Evolutionary conservation across 768 basidiomycete species (phyloP), one percentile per base, ranked within the genome.

Genomic region (Amanita thiersii): DNA sequence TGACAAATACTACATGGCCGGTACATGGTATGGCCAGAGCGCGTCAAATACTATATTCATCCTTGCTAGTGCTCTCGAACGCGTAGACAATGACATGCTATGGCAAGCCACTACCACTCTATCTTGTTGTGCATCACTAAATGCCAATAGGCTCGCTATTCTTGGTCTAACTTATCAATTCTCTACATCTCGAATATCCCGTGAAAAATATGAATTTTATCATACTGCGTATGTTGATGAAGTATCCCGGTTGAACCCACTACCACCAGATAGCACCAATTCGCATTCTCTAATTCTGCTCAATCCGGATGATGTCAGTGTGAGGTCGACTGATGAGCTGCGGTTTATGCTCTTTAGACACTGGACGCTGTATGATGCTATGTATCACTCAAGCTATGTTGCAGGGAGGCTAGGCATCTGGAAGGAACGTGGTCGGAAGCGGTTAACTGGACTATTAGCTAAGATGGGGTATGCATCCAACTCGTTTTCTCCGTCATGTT

Each of bases 311-410:
- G 93, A 98, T 56, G 65, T 71, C 44, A 78, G 81, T 21, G 79
- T 99, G 48, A 77, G 88, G 28, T 69, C 82, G 29, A 81, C 79
- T 23, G 90, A 93, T 39, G 96, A 99, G 60, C 67, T 98, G 40
- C 75, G 96, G 18, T 98, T 99, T 59, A 92, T 83, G 64, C 73
- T 97, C 40, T 92, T 93, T 57, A 75, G 94, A 43, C 96, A 98
- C 64, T 99, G 96, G 96, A 97, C 86, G 21, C 63, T 99, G 34
- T 98, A 97, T 56, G 96, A 99, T 55, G 81, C 93, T 8, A 98
- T 99, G 96, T 82, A 83, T 53, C 94, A 99, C 59, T 96, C 92
- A 2, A 87, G 86, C 44, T 99, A 98, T 53, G 84, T 99, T 12
- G 93, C 92, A 5, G 84, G 87, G 38, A 91, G 90, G 59, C 72